Evolutionary conservation across 2,329 filamentous ascomycete genomes (phyloP).

Genomic region (Ophiocordyceps polyrhachis-furcata): DNA sequence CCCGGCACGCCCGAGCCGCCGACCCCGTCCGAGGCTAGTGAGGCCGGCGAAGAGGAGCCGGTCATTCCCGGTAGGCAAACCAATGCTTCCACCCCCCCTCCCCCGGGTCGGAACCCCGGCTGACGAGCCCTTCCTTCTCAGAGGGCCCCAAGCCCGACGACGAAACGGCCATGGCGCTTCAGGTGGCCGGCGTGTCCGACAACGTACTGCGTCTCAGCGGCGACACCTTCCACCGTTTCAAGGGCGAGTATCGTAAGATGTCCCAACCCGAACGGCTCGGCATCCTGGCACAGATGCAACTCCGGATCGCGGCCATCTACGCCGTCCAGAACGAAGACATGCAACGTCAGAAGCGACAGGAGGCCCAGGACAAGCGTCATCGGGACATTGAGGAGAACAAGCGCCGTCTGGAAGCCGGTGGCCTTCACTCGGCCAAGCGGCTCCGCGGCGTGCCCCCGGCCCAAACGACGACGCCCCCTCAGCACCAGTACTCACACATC

Average conservation of each 20-base stretch:
- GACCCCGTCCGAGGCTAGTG: slow-evolving; percentile 13
- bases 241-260: slow-evolving; percentile 24
- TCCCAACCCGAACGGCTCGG: slow-evolving; percentile 19
- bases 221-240: slow-evolving; percentile 25
- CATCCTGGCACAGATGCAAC: slow-evolving; percentile 20
- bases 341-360: slow-evolving; percentile 20
- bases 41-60: slow-evolving; percentile 10
- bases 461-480: background rate
- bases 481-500: background rate
- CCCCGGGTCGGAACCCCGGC: background rate
- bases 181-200: slow-evolving; percentile 21
- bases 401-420: slow-evolving; percentile 8
- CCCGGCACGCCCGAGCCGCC: slow-evolving; percentile 24
- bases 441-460: background rate
- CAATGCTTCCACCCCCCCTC: background rate
- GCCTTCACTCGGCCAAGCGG: slow-evolving; percentile 8
- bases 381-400: slow-evolving; percentile 17
- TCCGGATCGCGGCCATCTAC: slow-evolving; percentile 24
- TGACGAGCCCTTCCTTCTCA: slow-evolving; percentile 3
- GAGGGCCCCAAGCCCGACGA: slow-evolving; percentile 15
- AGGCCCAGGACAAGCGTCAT: slow-evolving; percentile 19
- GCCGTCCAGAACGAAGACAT: slow-evolving; percentile 25
- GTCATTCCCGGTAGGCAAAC: slow-evolving; percentile 3
- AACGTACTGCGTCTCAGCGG: slow-evolving; percentile 20
- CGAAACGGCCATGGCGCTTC: slow-evolving; percentile 18